Evolutionary conservation across 805 yeast species (phyloP), one percentile per base, ranked within the genome.

Genomic region (Wickerhamiella domercqiae): DNA sequence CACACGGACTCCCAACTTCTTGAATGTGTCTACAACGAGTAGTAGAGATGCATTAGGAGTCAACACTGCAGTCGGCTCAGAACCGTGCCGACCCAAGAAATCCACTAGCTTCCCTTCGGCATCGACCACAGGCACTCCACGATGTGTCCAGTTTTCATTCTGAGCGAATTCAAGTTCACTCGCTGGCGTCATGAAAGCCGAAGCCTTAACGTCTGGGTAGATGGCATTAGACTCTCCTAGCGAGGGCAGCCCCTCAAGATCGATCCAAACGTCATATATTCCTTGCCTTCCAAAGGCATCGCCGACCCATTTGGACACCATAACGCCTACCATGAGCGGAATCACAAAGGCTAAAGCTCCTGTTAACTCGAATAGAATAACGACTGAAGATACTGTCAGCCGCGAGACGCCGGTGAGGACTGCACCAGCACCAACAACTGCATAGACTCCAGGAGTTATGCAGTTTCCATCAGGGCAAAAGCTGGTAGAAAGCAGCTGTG

Each of bases 341-440:
- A 82, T 61, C 2, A 81, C 83, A 50, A 82, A 82, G 0, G 79
- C 70, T 35, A 83, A 64, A 0, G 94, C 94, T 19, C 94, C 94
- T 0, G 94, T 80, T 29, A 82, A 60, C 54, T 82, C 94, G 54
- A 80, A 78, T 44, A 81, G 64, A 19, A 83, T 71, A 5, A 82
- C 86, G 14, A 81, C 94, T 5, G 78, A 75, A 32, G 83, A 70
- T 44, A 81, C 76, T 3, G 86, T 80, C 59, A 82, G 68, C 45
- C 81, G 72, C 3, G 94, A 80, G 13, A 77, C 73, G 3, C 93
- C 93, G 0, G 90, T 72, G 46, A 81, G 62, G 39, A 80, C 78
- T 1, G 93, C 67, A 0, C 84, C 93, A 0, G 93, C 83, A 0
- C 94, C 94, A 17, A 83, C 81, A 7, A 82, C 78, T 0, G 93